A percentile compares a stretch with the other conserved stretches of the same genome.
Conservation (phyloP, 805 yeast species). For the Yarrowia sp. region DNA sequence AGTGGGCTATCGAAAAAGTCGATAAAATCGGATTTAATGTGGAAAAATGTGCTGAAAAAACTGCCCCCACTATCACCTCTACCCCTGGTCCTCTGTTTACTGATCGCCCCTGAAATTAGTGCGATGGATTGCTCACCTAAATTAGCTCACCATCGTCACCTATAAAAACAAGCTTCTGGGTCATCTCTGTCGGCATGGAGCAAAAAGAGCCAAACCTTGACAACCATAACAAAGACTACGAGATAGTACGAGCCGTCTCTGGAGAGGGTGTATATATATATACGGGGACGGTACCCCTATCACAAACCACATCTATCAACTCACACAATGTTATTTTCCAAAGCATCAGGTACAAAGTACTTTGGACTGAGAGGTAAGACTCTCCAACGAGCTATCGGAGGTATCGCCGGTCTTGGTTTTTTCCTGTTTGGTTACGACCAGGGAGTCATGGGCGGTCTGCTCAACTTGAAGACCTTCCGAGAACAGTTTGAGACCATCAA, state of each 20-base stretch:
- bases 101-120: neutral
- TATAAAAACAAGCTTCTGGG: neutral
- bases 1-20: neutral
- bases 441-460: conserved; percentile 76
- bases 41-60: neutral
- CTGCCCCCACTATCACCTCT: neutral
- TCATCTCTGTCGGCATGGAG: conserved; percentile 23
- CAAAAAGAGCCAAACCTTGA: neutral
- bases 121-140: neutral
- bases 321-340: neutral
- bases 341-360: conserved; percentile 2
- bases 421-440: conserved; percentile 68
- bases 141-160: neutral
- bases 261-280: neutral
- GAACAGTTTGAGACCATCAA: conserved; percentile 31
- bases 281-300: neutral
- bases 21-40: neutral
- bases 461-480: conserved; percentile 49
- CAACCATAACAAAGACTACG: neutral
- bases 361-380: conserved; percentile 30
- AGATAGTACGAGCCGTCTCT: neutral
- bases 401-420: conserved; percentile 33
- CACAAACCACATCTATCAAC: neutral
- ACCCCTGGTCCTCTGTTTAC: neutral
- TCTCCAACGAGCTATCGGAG: conserved; percentile 30